Evolutionary conservation across 2,329 filamentous ascomycete species (phyloP).

Genomic region (Arthrinium phaeospermum): DNA sequence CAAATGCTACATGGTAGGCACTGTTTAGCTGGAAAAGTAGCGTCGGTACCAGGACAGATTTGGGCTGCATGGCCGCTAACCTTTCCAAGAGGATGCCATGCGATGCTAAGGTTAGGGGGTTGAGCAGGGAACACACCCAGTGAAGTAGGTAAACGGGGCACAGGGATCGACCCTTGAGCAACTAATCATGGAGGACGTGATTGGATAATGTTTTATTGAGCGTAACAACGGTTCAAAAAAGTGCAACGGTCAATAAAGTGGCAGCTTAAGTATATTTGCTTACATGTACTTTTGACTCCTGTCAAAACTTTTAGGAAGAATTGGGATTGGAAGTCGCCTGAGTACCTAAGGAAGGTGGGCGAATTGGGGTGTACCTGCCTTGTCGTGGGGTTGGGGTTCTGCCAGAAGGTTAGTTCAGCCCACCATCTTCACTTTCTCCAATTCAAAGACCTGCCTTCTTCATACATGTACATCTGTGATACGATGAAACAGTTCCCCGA

Average conservation of each 20-base stretch:
- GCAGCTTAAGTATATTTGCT: not conserved
- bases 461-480: not conserved
- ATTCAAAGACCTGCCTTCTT: not conserved
- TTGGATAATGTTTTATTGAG: not conserved
- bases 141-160: not conserved
- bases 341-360: not conserved
- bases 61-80: slow-evolving; percentile 7
- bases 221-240: not conserved
- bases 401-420: too few species aligned
- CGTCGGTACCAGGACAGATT: not conserved
- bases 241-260: not conserved
- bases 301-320: too few species aligned
- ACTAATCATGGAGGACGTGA: not conserved
- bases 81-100: not conserved
- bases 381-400: not conserved
- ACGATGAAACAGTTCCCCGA: not conserved
- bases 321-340: too few species aligned
- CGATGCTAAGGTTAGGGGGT: not conserved
- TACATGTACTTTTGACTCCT: too few species aligned
- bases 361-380: not conserved
- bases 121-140: not conserved
- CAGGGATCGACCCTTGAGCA: not conserved
- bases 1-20: not conserved
- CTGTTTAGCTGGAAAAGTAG: not conserved
- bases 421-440: not conserved